phyloP scores from a whole-genome alignment of 2,329 filamentous ascomycete genomes.

The Claviceps cyperi region DNA sequence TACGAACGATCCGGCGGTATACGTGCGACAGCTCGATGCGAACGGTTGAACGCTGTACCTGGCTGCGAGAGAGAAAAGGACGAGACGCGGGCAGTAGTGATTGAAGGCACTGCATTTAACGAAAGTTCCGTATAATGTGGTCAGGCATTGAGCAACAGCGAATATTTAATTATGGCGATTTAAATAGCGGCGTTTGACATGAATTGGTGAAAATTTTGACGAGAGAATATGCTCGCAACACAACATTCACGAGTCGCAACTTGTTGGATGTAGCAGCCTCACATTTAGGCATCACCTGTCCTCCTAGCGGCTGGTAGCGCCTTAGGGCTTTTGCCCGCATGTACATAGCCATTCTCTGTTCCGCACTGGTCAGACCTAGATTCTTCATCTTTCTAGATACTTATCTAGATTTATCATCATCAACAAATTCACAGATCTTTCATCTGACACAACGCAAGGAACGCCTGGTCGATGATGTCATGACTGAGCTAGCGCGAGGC shows the following conservation, averaged over 20 bases:
- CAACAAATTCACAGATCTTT: no score
- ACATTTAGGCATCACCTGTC: no score
- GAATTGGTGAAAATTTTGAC: background rate
- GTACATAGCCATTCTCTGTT: no score
- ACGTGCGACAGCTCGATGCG: background rate
- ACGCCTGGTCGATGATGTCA: constrained; percentile 11
- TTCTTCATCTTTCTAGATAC: no score
- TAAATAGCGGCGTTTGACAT: background rate
- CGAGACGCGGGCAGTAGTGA: background rate
- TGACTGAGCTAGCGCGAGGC: constrained; percentile 16
- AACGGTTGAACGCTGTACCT: background rate
- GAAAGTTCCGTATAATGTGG: background rate
- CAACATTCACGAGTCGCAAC: background rate
- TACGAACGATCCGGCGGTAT: background rate
- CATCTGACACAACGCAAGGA: no score
- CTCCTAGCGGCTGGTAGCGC: no score
- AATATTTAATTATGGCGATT: background rate
- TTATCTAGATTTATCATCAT: no score
- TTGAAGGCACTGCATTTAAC: background rate
- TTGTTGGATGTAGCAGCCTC: no score
- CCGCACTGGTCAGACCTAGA: no score
- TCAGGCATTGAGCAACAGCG: background rate
- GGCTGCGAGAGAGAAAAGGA: background rate
- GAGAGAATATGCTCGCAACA: background rate
- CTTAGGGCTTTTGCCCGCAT: no score